These are phyloP conservation scores for Volvox carteri DNA, from an alignment of 163 green algal species.

Conservation along the genomic window DNA sequence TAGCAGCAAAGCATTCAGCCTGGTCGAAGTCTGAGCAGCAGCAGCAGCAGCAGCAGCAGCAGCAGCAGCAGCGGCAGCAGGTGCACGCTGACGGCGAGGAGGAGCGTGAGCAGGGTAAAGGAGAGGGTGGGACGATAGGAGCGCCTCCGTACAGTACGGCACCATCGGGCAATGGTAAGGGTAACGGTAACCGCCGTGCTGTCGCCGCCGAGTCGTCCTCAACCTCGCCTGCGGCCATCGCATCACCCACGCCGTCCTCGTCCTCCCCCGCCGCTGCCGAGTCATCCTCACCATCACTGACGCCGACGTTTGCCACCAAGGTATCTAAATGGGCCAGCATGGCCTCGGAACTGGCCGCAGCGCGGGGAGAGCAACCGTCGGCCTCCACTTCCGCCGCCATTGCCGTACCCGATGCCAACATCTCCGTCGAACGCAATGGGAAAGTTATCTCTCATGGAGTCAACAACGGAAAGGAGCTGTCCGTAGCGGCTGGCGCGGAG, in stretches of 20 bases:
- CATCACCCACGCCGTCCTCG: not conserved
- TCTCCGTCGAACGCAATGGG: not conserved
- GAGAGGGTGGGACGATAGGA: not conserved
- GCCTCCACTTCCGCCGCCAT: not conserved
- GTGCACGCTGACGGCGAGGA: not conserved
- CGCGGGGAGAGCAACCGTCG: not conserved
- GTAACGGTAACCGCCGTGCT: not conserved
- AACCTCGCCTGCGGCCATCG: not conserved
- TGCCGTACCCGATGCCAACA: not conserved
- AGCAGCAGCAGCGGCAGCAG: not conserved
- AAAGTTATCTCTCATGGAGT: not conserved
- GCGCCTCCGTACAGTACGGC: too few relatives aligned
- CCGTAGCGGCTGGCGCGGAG: not conserved
- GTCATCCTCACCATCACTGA: not conserved
- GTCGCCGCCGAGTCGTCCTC: not conserved
- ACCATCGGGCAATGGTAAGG: not conserved
- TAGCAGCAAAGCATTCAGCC: not conserved
- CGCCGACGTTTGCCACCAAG: not conserved
- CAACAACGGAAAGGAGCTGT: not conserved
- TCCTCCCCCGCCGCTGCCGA: not conserved
- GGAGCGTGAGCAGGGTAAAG: not conserved
- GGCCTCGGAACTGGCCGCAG: not conserved
- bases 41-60: not conserved
- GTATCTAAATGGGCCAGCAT: conserved; percentile 13
- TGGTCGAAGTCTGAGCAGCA: not conserved